Base-by-base conservation (phyloP, 805 yeast species). In the Metschnikowia matae region DNA sequence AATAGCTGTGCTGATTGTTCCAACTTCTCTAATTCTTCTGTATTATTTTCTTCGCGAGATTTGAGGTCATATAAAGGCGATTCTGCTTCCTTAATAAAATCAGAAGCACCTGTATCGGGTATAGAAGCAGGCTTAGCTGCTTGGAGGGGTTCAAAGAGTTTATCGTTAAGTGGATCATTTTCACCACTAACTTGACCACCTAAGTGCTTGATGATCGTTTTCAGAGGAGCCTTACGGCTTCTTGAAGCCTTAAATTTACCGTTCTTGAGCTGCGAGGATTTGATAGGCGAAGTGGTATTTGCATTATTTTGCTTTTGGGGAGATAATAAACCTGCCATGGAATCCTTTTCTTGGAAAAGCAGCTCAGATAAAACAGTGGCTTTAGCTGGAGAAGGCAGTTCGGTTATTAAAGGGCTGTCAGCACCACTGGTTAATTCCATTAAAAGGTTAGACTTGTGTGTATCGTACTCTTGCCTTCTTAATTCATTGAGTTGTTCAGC, bases 1-100 rank as follows among this genome's bases (percentile, higher is more conserved):
- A 52, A 39, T 1, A 45, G 40, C 14, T 63, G 51, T 2, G 63
- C 60, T 3, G 43, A 15, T n/a, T 35, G 23, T 23, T 49, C 50
- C 6, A 38, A 17, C 15, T 13, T 43, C 7, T 23, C 40, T 6
- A 44, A 36, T 13, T 23, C 34, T 38, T 49, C 43, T 26, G 47
- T 23, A 54, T 63, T 56, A 62, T 59, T 48, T 55, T 68, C 58
- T 8, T 48, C 45, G 11, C 40, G 45, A 3, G 47, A 15, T 4
- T 53, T 47, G 34, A 81, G 62, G 18, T 79, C 71, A 52, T 81
- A 83, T 42, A 82, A 66, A 3, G 87, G 87, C 4, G 77, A 78
- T 11, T 83, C 79, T 0, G 78, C 73, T 31, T 77, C 79, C 54
- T 74, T 69, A 4, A 70, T 63, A 32, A 80, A 54, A 20, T 62